Evolutionary conservation across 306 rosid genomes (phyloP), one percentile per base, ranked within the genome.

Genomic region (Casuarina cunninghamiana): DNA sequence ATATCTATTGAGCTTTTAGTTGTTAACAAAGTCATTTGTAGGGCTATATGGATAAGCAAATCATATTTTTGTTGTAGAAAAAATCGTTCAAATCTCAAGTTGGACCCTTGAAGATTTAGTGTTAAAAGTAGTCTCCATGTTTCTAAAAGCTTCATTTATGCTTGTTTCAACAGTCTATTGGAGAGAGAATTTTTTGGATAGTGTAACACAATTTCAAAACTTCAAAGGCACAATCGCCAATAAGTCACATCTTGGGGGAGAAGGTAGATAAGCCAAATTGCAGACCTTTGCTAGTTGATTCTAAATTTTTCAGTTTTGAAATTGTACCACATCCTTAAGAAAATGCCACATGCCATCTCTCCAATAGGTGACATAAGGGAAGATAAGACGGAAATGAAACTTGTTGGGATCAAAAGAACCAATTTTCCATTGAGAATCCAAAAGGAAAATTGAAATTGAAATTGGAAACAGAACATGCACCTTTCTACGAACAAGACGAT

Each of bases 401-500:
- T 9, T 48, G 51, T 48, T 10, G 51, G 51, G 51, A 53, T 13
- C 19, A 53, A n/a, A 17, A 17, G 57, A 19, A 16, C 21, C 21
- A 53, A 53, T 53, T 53, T 53, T 2, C 5, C 3, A 15, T 17
- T 13, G 21, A 53, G 2, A 53, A 16, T 53, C 17, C 17, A 53
- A 5, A 5, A 6, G 19, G 0, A 4, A 53, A 16, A 6, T 53
- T 53, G 58, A 53, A 53, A 13, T 53, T 15, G 21, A 17, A 53
- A 21, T 57, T 10, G 63, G 49, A 53, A 1, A 13, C 43, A 74
- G 53, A 77, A 62, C 17, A 77, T 75, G 45, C 73, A 91, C 98
- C 97, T 95, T 95, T 87, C 96, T 84, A 38, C 97, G 97, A 81
- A 95, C 97, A 69, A 95, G 97, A 61, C 89, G 93, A 78, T 95